Base-by-base conservation (phyloP, 495 filamentous ascomycete species). In the Lasiosphaeris hirsuta region DNA sequence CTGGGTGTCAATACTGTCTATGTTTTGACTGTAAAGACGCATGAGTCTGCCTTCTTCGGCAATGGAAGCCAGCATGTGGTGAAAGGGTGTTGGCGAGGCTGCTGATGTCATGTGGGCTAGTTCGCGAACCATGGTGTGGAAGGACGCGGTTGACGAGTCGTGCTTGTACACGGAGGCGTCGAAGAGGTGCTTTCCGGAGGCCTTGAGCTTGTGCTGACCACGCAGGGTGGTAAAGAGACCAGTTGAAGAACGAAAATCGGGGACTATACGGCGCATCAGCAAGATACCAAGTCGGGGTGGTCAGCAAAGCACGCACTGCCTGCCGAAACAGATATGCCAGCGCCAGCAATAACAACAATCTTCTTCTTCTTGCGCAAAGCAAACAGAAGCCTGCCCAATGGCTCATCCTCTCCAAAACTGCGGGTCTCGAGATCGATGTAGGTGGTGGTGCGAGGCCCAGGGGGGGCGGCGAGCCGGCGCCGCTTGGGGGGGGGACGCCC, bases 151-250 rank as follows among this genome's bases (percentile, higher is more conserved):
- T 36, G 92, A 85, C 8, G 81, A 79, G 64, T 96, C 89, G 75
- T 93, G 87, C 64, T 89, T 89, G 74, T 97, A 98, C 57, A 98
- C 94, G 2, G 93, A 95, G 47, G 94, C 94, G 76, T 98, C 94
- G 63, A 98, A 97, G 2, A 98, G 81, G 63, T 96, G 86, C 73
- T 98, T 97, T 23, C 94, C 94, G 0, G 93, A 96, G 18, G 89
- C 85, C 71, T 95, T 97, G 33, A 96, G 76, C 50, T 92, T 93
- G 71, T 96, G 90, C 60, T 96, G 86, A 49, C 84, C 86, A 19
- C 87, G 85, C 35, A 96, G 76, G 13, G 86, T 88, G 49, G 84
- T 85, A 73, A 98, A 98, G 2, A 98, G 81, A 18, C 94, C 94
- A 57, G 82, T 86, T 0, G 86, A 84, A 4, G 94, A 97, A 60